Base-by-base conservation (phyloP, 345 rosid species). In the Corchorus olitorius region DNA sequence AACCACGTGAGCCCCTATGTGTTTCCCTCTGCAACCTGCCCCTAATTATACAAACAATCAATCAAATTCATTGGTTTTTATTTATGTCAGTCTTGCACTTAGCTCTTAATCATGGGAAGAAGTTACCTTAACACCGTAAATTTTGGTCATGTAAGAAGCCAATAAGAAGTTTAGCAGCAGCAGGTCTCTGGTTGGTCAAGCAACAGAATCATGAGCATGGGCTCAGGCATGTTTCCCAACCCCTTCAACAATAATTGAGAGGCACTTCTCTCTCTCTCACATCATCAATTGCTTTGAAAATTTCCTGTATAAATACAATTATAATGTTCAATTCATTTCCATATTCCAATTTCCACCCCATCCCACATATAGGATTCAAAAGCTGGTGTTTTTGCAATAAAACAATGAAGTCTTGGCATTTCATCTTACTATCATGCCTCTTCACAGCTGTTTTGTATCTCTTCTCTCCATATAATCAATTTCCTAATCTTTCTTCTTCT, bases 161-260 rank as follows among this genome's bases (percentile, higher is more conserved):
- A 59, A 59, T 59, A 22, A 2, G 20, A 59, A 14, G 10, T 9
- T 55, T 17, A 20, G 37, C 12, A 59, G 65, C 27, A 27, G 27
- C 27, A 27, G 27, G 27, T 27, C 27, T 27, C 27, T 27, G 27
- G 27, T 27, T 27, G 27, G 27, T 27, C 41, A 61, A 2, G 17
- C 62, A 54, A 49, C 69, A 77, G 33, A 39, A 52, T 43, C 37
- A 79, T 68, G 22, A 45, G 58, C 41, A 62, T 76, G 77, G 81
- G 82, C 58, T 53, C 6, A 34, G 37, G 45, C 76, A 75, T 55
- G 79, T 79, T 62, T 75, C 66, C 76, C 54, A 60, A 64, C 22
- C 35, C 79, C 76, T 75, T 64, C 75, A 6, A 56, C 79, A 77
- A 81, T 83, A 71, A 86, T 84, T 79, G 77, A 77, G 49, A 14